Base-by-base conservation (phyloP, 257 asterid species). In the Marsdenia floribunda region DNA sequence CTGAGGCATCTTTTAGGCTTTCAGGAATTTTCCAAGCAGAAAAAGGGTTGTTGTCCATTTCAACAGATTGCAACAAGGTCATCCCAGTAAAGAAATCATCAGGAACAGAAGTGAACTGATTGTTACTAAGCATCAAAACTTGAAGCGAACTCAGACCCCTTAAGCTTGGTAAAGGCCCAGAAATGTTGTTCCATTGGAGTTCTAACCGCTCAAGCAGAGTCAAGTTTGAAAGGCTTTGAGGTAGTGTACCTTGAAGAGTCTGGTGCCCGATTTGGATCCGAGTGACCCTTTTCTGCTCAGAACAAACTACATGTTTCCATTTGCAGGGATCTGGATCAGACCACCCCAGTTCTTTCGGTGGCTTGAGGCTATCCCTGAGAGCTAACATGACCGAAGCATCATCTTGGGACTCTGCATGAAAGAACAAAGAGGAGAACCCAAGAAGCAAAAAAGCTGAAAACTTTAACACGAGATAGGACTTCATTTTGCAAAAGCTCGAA, bases 241-340 rank as follows among this genome's bases (percentile, higher is more conserved):
- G 94, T 68, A 93, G 94, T 55, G 90, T 91, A 83, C 97, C 98
- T 80, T 83, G 79, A 9, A 93, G 85, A 42, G 70, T 83, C 18
- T 75, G 87, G 82, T 80, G 90, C 54, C 97, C 96, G 81, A 93
- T 85, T 82, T 93, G 97, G 80, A 93, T 88, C 89, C 93, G 84
- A 85, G 74, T 85, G 58, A 93, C 98, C 86, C 94, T 89, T 77
- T 88, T 86, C 15, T 42, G 63, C 60, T 80, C 88, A 2, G 84
- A 78, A 87, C 96, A 93, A 60, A 65, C 79, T 19, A 93, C 88
- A 38, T 77, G 88, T 61, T 4, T 49, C 98, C 98, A 93, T 66
- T 87, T 86, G 63, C 97, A 93, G 22, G 96, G 93, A 87, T 93
- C 97, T 82, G 91, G 91, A 88, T 84, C 96, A 70, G 88, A 80